Conservation (phyloP, 352 stramenopile genomes). For the Albugo candida region DNA sequence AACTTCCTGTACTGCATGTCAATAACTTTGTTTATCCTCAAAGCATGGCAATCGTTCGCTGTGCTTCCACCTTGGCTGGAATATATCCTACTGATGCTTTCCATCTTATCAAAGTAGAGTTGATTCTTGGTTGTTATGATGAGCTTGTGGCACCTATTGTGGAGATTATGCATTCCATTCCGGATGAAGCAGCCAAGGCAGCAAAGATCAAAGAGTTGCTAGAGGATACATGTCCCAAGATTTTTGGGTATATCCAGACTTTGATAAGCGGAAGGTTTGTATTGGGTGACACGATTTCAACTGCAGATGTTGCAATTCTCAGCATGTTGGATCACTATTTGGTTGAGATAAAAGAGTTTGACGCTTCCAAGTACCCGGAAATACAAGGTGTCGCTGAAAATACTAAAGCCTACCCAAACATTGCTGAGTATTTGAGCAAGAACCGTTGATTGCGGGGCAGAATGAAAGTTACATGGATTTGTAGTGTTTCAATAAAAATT, state of each 20-base stretch:
- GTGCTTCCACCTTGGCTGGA: constrained; percentile 12
- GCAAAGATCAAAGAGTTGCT: constrained; percentile 24
- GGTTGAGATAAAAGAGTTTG: too few relatives aligned
- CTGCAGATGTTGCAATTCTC: constrained; percentile 32
- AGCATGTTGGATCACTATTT: constrained; percentile 5
- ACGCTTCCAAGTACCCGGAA: too few relatives aligned
- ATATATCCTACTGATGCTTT: constrained; percentile 18
- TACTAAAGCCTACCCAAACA: constrained; percentile 12
- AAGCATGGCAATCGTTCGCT: constrained; percentile 15
- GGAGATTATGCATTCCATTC: constrained; percentile 15
- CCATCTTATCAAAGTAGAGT: constrained; percentile 13
- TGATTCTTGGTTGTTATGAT: constrained; percentile 14
- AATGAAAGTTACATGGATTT: not conserved
- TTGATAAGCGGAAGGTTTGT: constrained; percentile 26
- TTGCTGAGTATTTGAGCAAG: constrained; percentile 9
- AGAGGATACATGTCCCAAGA: constrained; percentile 18
- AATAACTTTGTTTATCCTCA: constrained; percentile 13
- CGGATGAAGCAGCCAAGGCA: constrained; percentile 18
- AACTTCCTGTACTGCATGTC: constrained; percentile 16
- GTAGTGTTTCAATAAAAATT: too few relatives aligned
- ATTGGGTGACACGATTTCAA: constrained; percentile 19
- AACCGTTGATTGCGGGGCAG: not conserved
- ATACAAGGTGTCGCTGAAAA: not conserved
- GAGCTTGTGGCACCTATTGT: constrained; percentile 12
- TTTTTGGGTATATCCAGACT: constrained; percentile 17